phyloP scores from a whole-genome alignment of 2,329 filamentous ascomycete species.

The Curvularia eragrostidis region DNA sequence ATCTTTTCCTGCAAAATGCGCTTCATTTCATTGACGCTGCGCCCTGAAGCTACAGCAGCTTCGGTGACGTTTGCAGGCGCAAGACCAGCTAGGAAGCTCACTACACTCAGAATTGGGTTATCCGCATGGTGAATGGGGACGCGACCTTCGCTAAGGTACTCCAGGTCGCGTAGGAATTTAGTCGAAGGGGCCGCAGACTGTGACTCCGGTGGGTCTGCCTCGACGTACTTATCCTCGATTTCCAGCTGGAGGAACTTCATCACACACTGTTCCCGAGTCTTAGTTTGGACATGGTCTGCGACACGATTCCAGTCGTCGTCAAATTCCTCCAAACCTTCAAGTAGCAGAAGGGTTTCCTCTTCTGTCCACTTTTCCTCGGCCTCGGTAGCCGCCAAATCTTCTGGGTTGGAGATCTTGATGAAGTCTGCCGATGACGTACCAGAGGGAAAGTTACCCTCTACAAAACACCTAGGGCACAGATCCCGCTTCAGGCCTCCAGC shows the following conservation, averaged over 20 bases:
- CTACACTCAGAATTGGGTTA: conserved; percentile 95
- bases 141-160: conserved; percentile 73
- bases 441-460: conserved; percentile 81
- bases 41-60: conserved; percentile 75
- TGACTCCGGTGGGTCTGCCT: conserved; percentile 70
- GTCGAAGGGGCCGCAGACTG: conserved; percentile 54
- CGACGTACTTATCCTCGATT: conserved; percentile 96
- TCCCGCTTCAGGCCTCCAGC: conserved; percentile 75
- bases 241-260: conserved; percentile 95
- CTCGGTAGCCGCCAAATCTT: conserved; percentile 78
- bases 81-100: conserved; percentile 90
- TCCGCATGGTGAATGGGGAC: conserved; percentile 91
- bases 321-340: conserved; percentile 90
- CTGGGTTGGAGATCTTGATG: conserved; percentile 86
- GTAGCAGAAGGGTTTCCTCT: conserved; percentile 82
- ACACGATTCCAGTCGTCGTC: conserved; percentile 97
- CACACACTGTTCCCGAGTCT: conserved; percentile 94
- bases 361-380: conserved; percentile 91
- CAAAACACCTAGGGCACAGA: conserved; percentile 88
- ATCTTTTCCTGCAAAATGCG: conserved; percentile 79
- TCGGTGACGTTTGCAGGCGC: conserved; percentile 90
- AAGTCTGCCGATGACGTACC: conserved; percentile 83
- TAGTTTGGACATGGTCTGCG: conserved; percentile 87
- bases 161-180: conserved; percentile 58
- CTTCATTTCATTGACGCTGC: conserved; percentile 85